Evolutionary conservation across 2,329 filamentous ascomycete genomes (phyloP).

Genomic region (Aspergillus sclerotialis): DNA sequence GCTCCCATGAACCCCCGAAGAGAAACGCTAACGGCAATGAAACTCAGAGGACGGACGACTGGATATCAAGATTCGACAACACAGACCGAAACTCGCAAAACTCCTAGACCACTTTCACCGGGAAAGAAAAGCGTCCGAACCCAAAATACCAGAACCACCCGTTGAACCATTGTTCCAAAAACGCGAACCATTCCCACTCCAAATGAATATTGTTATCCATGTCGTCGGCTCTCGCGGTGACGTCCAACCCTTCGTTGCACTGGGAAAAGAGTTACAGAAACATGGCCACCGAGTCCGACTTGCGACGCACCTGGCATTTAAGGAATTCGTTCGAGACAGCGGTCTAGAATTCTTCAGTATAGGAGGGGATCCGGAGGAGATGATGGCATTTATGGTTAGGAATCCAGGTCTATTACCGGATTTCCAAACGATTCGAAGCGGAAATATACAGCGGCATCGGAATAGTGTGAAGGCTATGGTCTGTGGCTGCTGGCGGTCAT

Average conservation of each 20-base stretch:
- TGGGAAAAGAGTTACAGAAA: slow-evolving; percentile 59
- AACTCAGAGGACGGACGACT: no score
- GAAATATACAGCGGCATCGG: slow-evolving; percentile 68
- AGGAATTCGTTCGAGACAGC: slow-evolving; percentile 61
- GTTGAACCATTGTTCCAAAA: neutral
- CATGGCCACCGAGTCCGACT: slow-evolving; percentile 67
- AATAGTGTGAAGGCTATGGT: slow-evolving; percentile 72
- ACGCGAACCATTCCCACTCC: slow-evolving; percentile 5
- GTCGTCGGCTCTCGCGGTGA: slow-evolving; percentile 69
- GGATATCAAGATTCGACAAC: no score
- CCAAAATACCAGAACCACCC: neutral
- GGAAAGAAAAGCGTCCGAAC: neutral
- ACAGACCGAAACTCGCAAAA: neutral
- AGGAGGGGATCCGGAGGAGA: slow-evolving; percentile 65
- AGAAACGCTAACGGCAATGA: no score
- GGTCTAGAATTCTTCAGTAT: slow-evolving; percentile 70
- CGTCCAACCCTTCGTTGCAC: slow-evolving; percentile 67
- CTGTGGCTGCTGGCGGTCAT: slow-evolving; percentile 80
- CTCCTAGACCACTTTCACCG: neutral
- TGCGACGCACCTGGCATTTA: slow-evolving; percentile 65
- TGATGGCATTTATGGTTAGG: slow-evolving; percentile 90
- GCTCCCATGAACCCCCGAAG: no score
- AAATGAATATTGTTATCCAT: slow-evolving; percentile 61
- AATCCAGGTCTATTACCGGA: slow-evolving; percentile 80
- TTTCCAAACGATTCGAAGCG: slow-evolving; percentile 66